These are phyloP conservation scores for Lachancea lanzarotensis DNA, from an alignment of 805 yeast genomes.

Conservation along the genomic window DNA sequence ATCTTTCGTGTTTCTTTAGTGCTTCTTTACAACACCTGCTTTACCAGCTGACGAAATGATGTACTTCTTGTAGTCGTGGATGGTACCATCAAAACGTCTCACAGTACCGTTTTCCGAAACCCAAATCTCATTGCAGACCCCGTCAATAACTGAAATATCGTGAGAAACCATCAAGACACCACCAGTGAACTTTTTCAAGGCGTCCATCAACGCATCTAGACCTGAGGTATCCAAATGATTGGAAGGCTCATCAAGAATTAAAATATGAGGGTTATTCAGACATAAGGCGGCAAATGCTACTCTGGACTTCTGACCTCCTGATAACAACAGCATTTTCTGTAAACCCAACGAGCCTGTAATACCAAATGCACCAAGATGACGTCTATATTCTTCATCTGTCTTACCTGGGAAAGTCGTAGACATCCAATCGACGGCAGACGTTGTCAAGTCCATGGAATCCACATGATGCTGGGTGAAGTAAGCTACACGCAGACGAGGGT, in stretches of 20 bases:
- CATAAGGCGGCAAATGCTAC: conserved; percentile 97
- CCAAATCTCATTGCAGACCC: conserved; percentile 92
- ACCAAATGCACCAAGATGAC: conserved; percentile 95
- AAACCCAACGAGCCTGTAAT: conserved; percentile 90
- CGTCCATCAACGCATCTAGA: conserved; percentile 90
- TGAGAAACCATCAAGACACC: conserved; percentile 97
- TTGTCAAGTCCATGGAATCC: conserved; percentile 85
- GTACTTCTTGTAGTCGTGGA: conserved; percentile 83
- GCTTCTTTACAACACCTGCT: conserved; percentile 87
- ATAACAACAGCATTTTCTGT: conserved; percentile 80
- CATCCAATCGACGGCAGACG: conserved; percentile 93
- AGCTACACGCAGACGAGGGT: conserved; percentile 85
- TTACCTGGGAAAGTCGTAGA: conserved; percentile 84
- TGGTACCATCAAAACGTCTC: conserved; percentile 68
- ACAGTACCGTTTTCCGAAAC: conserved; percentile 86
- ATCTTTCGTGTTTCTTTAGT: conserved; percentile 37
- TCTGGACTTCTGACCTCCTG: conserved; percentile 98
- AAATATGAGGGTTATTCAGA: conserved; percentile 80
- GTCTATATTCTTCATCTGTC: conserved; percentile 92
- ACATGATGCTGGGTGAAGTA: conserved; percentile 98
- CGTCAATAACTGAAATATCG: conserved; percentile 85
- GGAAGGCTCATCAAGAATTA: conserved; percentile 94
- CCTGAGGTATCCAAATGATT: conserved; percentile 98
- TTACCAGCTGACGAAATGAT: conserved; percentile 71
- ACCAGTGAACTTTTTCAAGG: conserved; percentile 81